A percentile compares a stretch with the other conserved stretches of the same genome.
Evolutionary conservation across 805 yeast species (phyloP).

Genomic region (Maudiozyma pseudohumilis): DNA sequence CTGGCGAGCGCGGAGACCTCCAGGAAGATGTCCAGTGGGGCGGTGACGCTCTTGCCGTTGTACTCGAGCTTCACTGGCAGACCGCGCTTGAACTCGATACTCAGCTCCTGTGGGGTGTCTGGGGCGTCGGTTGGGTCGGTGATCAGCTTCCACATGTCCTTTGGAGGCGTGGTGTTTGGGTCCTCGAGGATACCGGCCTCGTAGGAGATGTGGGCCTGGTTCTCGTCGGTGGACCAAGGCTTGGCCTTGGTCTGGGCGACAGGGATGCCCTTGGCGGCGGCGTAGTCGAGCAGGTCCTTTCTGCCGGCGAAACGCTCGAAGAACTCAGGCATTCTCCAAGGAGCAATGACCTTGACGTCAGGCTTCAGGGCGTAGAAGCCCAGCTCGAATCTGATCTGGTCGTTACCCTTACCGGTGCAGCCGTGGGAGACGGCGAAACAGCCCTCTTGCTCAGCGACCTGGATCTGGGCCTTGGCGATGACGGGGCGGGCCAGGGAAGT

Average conservation of each 20-base stretch:
- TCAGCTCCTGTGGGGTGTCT: slow-evolving; percentile 79
- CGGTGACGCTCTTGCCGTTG: slow-evolving; percentile 58
- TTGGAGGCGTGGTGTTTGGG: slow-evolving; percentile 98
- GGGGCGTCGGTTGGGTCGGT: slow-evolving; percentile 96
- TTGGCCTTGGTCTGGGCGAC: slow-evolving; percentile 96
- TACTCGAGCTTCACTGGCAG: slow-evolving; percentile 73
- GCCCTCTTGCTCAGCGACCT: slow-evolving; percentile 93
- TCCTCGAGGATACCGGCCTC: slow-evolving; percentile 99
- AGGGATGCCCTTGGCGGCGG: slow-evolving; percentile 83
- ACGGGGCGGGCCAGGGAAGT: slow-evolving; percentile 98
- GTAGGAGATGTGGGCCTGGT: slow-evolving; percentile 96
- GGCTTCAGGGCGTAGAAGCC: slow-evolving; percentile 97
- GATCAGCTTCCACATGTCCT: slow-evolving; percentile 99
- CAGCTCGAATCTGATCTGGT: slow-evolving; percentile 96
- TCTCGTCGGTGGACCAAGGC: slow-evolving; percentile 99
- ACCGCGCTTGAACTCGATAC: slow-evolving; percentile 77
- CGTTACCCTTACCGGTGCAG: slow-evolving; percentile 99
- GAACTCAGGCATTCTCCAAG: slow-evolving; percentile 97
- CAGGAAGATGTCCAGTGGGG: slow-evolving; percentile 84
- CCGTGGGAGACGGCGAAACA: slow-evolving; percentile 99
- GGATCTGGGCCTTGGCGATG: slow-evolving; percentile 95
- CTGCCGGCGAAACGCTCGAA: slow-evolving; percentile 97
- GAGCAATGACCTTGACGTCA: slow-evolving; percentile 92
- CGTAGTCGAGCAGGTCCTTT: slow-evolving; percentile 88
- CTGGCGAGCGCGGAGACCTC: slow-evolving; percentile 93